Evolutionary conservation across 805 yeast species (phyloP), one percentile per base, ranked within the genome.

Genomic region (Sugiyamaella lignohabitans): DNA sequence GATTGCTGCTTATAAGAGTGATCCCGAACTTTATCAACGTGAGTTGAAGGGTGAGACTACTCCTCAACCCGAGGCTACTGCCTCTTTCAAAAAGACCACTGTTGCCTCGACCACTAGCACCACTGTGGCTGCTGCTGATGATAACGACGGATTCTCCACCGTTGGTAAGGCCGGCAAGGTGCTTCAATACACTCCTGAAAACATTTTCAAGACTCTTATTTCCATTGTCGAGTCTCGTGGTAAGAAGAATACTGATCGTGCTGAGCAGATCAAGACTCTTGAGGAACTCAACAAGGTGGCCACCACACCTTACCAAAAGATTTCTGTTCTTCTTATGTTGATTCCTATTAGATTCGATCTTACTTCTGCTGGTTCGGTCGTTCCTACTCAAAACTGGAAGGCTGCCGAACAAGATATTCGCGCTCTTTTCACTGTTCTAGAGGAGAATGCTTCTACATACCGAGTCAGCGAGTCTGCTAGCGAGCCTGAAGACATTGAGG

Each of bases 321-420:
- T 93, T 57, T 71, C 83, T 36, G 76, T 88, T 43, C 80, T 84
- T 64, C 79, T 87, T 64, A 78, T 86, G 71, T 75, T 91, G 63
- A 79, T 93, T 51, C 88, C 98, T 20, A 74, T 87, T 54, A 79
- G 97, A 63, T 88, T 88, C 60, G 99, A 93, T 64, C 74, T 84
- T 36, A 75, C 81, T 41, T 67, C 84, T 2, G 75, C 76, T 56
- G 79, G 80, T 50, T 63, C 83, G 27, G 82, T 75, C 62, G 83
- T 88, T 83, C 83, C 96, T 21, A 59, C 79, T 42, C 83, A 76
- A 22, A 84, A 82, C 61, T 93, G 98, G 98, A 78, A 78, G 56
- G 68, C 73, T 39, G 76, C 87, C 50, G 79, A 78, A 49, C 61
- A 63, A 43, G 89, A 88, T 59, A 73, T 87, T 52, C 67, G 71